phyloP scores from a whole-genome alignment of 2,329 filamentous ascomycete genomes.

The Fusarium robinianum region DNA sequence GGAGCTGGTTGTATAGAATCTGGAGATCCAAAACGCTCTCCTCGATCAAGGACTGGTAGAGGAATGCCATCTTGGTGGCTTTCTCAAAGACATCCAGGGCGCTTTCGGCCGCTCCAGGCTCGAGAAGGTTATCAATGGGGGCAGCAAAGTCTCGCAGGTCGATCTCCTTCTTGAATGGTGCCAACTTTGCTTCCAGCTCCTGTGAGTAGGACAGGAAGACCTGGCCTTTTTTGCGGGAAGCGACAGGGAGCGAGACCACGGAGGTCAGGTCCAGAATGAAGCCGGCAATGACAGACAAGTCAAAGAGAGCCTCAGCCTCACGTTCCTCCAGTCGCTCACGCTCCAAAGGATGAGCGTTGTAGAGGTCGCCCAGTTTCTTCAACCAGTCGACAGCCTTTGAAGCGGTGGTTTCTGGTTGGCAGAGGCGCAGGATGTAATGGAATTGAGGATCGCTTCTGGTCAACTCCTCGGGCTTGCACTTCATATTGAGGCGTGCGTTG shows the following conservation, averaged over 20 bases:
- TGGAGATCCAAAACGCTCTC: constrained; percentile 44
- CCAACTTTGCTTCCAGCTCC: constrained; percentile 45
- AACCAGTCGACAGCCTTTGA: constrained; percentile 46
- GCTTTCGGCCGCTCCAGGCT: constrained; percentile 44
- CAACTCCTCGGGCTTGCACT: constrained; percentile 47
- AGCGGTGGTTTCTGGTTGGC: constrained; percentile 43
- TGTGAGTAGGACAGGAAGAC: constrained; percentile 41
- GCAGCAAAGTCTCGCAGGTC: constrained; percentile 47
- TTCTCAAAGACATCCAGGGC: constrained; percentile 46
- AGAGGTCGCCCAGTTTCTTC: constrained; percentile 46
- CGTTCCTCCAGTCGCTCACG: constrained; percentile 41
- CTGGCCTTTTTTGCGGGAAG: constrained; percentile 47
- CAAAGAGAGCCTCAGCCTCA: constrained; percentile 43
- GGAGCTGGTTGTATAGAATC: constrained; percentile 33
- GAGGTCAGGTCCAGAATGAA: constrained; percentile 48
- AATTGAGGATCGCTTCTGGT: constrained; percentile 46
- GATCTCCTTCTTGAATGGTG: constrained; percentile 43
- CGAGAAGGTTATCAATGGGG: constrained; percentile 48
- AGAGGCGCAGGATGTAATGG: constrained; percentile 51
- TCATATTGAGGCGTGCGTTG: constrained; percentile 46
- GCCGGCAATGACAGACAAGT: constrained; percentile 44
- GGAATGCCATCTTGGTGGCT: constrained; percentile 44
- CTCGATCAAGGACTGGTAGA: constrained; percentile 51
- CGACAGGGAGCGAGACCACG: constrained; percentile 42
- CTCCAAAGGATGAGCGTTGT: constrained; percentile 40